These are phyloP conservation scores for Hypsizygus marmoreus DNA, from an alignment of 768 basidiomycete genomes.

Conservation along the genomic window DNA sequence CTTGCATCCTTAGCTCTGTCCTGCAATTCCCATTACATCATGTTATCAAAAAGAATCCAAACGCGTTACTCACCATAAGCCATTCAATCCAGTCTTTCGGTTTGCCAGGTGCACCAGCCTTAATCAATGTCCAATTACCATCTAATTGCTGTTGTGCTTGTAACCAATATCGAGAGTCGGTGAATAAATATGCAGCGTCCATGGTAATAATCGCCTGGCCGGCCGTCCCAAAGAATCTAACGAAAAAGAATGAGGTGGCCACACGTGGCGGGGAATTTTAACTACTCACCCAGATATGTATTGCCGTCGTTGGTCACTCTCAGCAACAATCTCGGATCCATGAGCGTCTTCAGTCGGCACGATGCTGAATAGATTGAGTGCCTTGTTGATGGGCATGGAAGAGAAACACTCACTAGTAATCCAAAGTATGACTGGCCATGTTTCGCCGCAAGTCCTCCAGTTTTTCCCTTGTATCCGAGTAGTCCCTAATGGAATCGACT, in stretches of 20 bases:
- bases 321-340: constrained; percentile 78
- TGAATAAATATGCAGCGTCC: constrained; percentile 70
- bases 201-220: constrained; percentile 73
- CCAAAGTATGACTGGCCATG: constrained; percentile 68
- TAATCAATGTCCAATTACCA: constrained; percentile 69
- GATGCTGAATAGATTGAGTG: constrained; percentile 45
- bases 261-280: no score
- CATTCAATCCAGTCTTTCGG: constrained; percentile 82
- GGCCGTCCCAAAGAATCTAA: constrained; percentile 44
- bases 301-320: constrained; percentile 74
- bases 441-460: constrained; percentile 62
- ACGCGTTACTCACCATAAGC: constrained; percentile 52
- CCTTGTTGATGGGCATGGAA: constrained; percentile 4
- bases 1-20: constrained; percentile 45
- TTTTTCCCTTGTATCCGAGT: constrained; percentile 58
- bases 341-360: constrained; percentile 83
- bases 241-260: background rate
- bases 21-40: constrained; percentile 18
- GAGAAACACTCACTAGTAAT: constrained; percentile 66
- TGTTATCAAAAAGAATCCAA: constrained; percentile 4
- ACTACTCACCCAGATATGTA: constrained; percentile 78
- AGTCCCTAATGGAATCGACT: constrained; percentile 51
- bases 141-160: constrained; percentile 76
- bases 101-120: constrained; percentile 50
- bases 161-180: constrained; percentile 83